phyloP scores from a whole-genome alignment of 2,329 filamentous ascomycete genomes.

The Epichloe scottii region DNA sequence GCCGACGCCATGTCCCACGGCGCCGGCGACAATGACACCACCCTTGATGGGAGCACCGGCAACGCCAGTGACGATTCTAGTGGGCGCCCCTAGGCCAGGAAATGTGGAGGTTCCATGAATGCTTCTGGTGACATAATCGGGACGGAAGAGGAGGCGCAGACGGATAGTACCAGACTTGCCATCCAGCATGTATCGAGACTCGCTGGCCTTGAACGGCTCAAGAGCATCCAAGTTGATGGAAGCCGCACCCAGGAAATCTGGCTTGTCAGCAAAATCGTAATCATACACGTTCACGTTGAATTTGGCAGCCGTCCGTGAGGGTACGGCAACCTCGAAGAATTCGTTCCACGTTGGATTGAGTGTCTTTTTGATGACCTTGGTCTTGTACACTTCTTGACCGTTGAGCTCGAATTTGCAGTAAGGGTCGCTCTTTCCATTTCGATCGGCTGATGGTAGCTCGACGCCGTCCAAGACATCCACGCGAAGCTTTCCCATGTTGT shows the following conservation, averaged over 20 bases:
- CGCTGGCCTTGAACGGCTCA: constrained; percentile 73
- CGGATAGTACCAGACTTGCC: constrained; percentile 80
- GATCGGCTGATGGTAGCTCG: constrained; percentile 84
- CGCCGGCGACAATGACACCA: constrained; percentile 61
- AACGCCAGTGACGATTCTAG: constrained; percentile 72
- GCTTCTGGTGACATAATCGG: constrained; percentile 76
- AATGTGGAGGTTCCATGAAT: constrained; percentile 89
- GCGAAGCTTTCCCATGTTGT: constrained; percentile 92
- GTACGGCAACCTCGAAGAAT: constrained; percentile 73
- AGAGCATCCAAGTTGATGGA: constrained; percentile 65
- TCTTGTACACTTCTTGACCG: constrained; percentile 85
- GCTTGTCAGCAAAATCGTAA: constrained; percentile 93
- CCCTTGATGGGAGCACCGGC: constrained; percentile 91
- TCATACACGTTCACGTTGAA: constrained; percentile 80
- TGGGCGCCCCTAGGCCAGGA: constrained; percentile 73
- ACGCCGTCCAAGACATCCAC: constrained; percentile 83
- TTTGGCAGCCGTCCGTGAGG: constrained; percentile 72
- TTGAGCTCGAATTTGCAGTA: constrained; percentile 93
- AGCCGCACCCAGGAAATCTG: constrained; percentile 74
- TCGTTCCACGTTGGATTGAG: constrained; percentile 93
- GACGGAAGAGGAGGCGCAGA: constrained; percentile 80
- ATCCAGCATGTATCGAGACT: constrained; percentile 63
- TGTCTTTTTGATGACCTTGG: constrained; percentile 93
- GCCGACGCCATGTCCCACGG: constrained; percentile 65
- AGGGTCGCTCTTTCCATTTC: constrained; percentile 93